Evolutionary conservation across 2,329 filamentous ascomycete genomes (phyloP).

Genomic region (Monilinia polystroma): DNA sequence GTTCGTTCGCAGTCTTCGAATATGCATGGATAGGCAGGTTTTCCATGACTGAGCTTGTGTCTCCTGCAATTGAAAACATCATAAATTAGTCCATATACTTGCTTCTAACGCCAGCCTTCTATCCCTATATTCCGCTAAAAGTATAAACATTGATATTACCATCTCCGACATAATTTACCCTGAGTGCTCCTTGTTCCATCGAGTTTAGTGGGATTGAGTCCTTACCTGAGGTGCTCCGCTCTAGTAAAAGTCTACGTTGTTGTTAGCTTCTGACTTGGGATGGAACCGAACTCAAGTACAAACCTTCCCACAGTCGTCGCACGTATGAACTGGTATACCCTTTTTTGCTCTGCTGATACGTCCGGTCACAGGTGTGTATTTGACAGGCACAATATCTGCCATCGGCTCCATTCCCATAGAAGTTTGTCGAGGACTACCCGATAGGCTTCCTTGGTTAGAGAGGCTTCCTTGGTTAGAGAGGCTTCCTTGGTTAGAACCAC

Average conservation of each 20-base stretch:
- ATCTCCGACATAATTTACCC: not conserved
- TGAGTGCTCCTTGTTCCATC: not conserved
- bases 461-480: constrained; percentile 31
- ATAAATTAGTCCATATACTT: not conserved
- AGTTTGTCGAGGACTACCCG: constrained; percentile 34
- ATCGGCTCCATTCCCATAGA: constrained; percentile 32
- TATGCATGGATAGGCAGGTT: constrained; percentile 52
- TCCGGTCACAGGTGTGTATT: constrained; percentile 41
- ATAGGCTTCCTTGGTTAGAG: constrained; percentile 31
- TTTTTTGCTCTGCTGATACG: constrained; percentile 42
- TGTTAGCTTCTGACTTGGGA: constrained; percentile 25
- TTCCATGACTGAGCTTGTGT: constrained; percentile 60
- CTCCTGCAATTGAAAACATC: constrained; percentile 45
- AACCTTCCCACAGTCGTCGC: constrained; percentile 39
- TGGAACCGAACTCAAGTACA: not conserved
- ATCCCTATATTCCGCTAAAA: not conserved
- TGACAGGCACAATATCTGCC: constrained; percentile 36
- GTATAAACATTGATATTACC: not conserved
- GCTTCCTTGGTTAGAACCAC: constrained; percentile 32
- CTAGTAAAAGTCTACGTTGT: constrained; percentile 56
- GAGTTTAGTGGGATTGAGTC: not conserved
- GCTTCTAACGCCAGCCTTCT: not conserved
- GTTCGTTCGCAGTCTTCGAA: constrained; percentile 55
- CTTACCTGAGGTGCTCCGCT: constrained; percentile 60
- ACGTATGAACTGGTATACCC: constrained; percentile 41